Base-by-base conservation (phyloP, 768 basidiomycete species). In the Podaxis sp. region DNA sequence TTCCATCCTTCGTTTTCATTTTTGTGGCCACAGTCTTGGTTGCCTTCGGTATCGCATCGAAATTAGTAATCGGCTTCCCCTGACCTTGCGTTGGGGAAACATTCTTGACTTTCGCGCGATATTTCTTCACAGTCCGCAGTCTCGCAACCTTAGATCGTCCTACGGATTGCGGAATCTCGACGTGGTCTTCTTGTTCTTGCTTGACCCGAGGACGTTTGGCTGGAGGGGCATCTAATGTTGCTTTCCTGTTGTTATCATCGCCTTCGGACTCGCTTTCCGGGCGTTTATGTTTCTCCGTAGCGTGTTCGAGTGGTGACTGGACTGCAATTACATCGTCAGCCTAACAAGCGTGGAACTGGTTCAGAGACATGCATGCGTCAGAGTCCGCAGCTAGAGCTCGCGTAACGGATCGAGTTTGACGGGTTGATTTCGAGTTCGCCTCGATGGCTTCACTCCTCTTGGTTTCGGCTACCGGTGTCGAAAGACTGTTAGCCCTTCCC, bases 41-140 rank as follows among this genome's bases (percentile, higher is more conserved):
- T 4, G 17, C 40, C 8, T 24, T 24, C 6, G 22, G 54, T 1
- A 19, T 33, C 17, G 26, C n/a, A 40, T 53, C 52, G 19, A 30
- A 36, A 26, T 56, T 30, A n/a, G 17, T 22, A 8, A 24, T n/a
- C 28, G 22, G 8, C 61, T 51, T 36, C 19, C 22, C 13, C 13
- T 28, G 19, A 48, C 33, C 42, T 1, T 61, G 59, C 3, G 42
- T 46, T 19, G 76, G 71, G 30, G 79, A 75, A 5, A 77, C 72
- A 26, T 67, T 66, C 39, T 74, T 74, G 17, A 67, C 71, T 65
- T 75, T 76, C 65, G 72, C 76, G 2, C 70, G 70, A 63, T 72
- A 74, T 63, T 72, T 76, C 60, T 73, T 79, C 3, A 67, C 64
- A 30, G 64, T 59, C 3, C 61, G 68, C 53, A 63, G 40, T 26